Evolutionary conservation across 2,329 filamentous ascomycete species (phyloP), one percentile per base, ranked within the genome.

Genomic region (Neonectria neomacrospora): DNA sequence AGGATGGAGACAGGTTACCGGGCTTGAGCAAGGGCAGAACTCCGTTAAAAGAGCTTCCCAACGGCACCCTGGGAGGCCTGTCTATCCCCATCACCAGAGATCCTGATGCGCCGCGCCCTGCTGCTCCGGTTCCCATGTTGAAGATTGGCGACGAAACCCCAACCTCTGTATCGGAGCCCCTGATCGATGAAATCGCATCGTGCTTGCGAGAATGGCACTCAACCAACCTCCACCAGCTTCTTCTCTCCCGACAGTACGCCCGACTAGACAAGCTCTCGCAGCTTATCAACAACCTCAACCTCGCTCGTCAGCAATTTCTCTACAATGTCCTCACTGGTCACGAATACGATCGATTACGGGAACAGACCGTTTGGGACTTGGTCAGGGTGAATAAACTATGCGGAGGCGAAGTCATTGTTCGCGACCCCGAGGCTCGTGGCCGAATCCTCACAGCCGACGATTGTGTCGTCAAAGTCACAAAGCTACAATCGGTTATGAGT

Each of bases 151-250:
- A 99, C 75, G 96, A 99, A 81, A 97, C 94, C 2, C 93, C 94
- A 1, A 97, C 93, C 0, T 97, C 94, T 6, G 84, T 88, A 16
- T 90, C 92, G 9, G 96, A 99, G 77, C 96, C 96, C 2, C 80
- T 99, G 65, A 94, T 99, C 23, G 96, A 99, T 79, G 96, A 99
- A 78, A 98, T 99, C 72, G 94, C 96, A 14, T 97, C 94, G 3
- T 99, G 96, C 76, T 81, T 99, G 67, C 89, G 96, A 71, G 96
- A 99, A 85, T 99, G 96, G 96, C 95, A 99, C 80, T 97, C 96
- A 20, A 97, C 94, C 18, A 96, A 97, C 75, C 85, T 99, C 16
- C 96, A 99, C 80, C 93, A 97, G 76, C 84, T 98, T 23, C 85
- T 99, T 1, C 86, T 99, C 9, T 89, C 89, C 20, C 88, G 93